These are phyloP conservation scores for Linaria vulgaris DNA, from an alignment of 257 asterid genomes.

Conservation along the genomic window DNA sequence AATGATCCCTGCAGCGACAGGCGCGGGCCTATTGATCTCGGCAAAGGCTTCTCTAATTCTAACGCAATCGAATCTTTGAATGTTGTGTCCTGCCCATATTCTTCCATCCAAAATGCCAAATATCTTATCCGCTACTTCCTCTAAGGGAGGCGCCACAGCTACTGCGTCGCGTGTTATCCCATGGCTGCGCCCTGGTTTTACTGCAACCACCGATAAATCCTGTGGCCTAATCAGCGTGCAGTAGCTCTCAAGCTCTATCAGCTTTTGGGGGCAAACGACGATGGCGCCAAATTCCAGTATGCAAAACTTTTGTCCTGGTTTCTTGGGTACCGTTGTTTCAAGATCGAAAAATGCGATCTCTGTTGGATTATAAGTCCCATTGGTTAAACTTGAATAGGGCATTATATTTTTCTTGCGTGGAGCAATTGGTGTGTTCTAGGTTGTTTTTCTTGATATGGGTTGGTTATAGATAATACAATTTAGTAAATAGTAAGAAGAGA, in stretches of 20 bases:
- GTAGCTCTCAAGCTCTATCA: slow-evolving; percentile 74
- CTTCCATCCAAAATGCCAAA: slow-evolving; percentile 75
- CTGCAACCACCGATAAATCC: slow-evolving; percentile 58
- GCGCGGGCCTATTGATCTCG: slow-evolving; percentile 54
- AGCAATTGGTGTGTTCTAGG: not conserved
- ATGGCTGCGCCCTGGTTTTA: slow-evolving; percentile 46
- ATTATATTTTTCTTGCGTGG: slow-evolving; percentile 22
- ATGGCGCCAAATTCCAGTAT: slow-evolving; percentile 89
- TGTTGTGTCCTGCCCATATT: slow-evolving; percentile 97
- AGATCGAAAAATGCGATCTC: slow-evolving; percentile 90
- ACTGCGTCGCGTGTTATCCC: slow-evolving; percentile 80
- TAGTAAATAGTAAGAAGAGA: not conserved
- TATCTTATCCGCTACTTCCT: slow-evolving; percentile 67
- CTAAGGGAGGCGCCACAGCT: slow-evolving; percentile 66
- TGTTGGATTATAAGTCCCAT: slow-evolving; percentile 27
- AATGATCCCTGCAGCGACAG: slow-evolving; percentile 64
- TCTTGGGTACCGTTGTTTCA: slow-evolving; percentile 80
- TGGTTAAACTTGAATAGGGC: slow-evolving; percentile 29
- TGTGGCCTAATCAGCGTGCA: slow-evolving; percentile 77
- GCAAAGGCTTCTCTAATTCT: slow-evolving; percentile 73
- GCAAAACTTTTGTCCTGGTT: slow-evolving; percentile 57
- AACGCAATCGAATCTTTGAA: slow-evolving; percentile 81
- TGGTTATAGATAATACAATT: not conserved
- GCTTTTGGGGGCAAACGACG: slow-evolving; percentile 67
- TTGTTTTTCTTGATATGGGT: not conserved